Conservation (phyloP, 176 grass and related monocot species). For the Luzula sylvatica region DNA sequence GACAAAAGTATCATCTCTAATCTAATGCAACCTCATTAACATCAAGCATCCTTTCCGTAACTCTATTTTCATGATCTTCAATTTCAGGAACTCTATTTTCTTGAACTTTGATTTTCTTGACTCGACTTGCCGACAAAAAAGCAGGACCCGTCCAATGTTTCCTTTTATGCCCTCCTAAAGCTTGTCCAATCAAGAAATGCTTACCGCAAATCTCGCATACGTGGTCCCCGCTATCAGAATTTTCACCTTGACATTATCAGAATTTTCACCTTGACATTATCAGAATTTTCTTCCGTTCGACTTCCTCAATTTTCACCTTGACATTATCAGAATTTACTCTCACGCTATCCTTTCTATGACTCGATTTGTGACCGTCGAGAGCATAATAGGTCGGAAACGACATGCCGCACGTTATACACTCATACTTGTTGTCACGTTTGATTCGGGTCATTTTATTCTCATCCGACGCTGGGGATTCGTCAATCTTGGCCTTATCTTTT, state of each 20-base stretch:
- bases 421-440: not conserved
- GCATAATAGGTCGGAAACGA: constrained; percentile 6
- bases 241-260: not conserved
- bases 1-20: not conserved
- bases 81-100: constrained; percentile 2
- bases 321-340: not conserved
- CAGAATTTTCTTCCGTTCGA: not conserved
- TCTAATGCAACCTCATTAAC: not conserved
- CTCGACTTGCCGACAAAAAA: not conserved
- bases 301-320: not conserved
- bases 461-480: not conserved
- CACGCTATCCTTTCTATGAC: constrained; percentile 5
- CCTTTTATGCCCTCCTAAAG: constrained; percentile 11
- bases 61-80: not conserved
- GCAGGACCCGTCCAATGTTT: constrained; percentile 6
- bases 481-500: not conserved
- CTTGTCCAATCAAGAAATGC: not conserved
- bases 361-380: constrained; percentile 1
- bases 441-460: not conserved
- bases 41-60: not conserved
- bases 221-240: not conserved
- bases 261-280: not conserved
- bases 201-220: constrained; percentile 5
- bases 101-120: not conserved
- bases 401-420: not conserved